These are phyloP conservation scores for Ascomycota sp. DNA, from an alignment of 2,329 filamentous ascomycete species.

Conservation along the genomic window DNA sequence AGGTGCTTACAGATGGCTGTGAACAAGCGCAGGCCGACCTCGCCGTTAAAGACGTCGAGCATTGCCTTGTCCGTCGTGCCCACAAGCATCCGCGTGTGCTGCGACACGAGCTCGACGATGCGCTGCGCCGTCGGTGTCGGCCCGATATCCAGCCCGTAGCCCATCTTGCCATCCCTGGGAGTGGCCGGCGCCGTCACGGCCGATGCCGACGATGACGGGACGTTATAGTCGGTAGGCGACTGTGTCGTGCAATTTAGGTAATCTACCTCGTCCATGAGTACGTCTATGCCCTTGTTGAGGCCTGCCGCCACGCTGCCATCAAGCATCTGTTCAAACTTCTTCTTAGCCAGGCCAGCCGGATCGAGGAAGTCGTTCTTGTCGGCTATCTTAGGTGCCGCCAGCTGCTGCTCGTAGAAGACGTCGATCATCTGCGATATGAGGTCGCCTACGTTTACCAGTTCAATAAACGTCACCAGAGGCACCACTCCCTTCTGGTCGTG, in stretches of 20 bases:
- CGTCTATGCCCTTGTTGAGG: conserved; percentile 91
- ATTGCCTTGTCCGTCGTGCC: conserved; percentile 95
- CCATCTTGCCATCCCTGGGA: no score
- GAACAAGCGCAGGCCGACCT: conserved; percentile 84
- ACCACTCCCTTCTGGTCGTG: conserved; percentile 56
- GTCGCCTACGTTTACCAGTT: conserved; percentile 93
- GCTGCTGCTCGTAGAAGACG: conserved; percentile 92
- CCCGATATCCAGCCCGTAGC: conserved; percentile 22
- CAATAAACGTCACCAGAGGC: conserved; percentile 82
- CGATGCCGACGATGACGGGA: conserved; percentile 17
- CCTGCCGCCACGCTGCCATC: conserved; percentile 91
- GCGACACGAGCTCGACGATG: conserved; percentile 65
- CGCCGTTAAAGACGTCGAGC: conserved; percentile 94
- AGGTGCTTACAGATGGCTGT: conserved; percentile 86
- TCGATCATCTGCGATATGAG: conserved; percentile 98
- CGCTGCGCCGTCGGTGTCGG: conserved; percentile 58
- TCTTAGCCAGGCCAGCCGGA: conserved; percentile 80
- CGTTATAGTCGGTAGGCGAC: conserved; percentile 74
- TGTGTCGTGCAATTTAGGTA: conserved; percentile 83
- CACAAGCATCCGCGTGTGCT: conserved; percentile 77
- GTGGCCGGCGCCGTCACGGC: conserved; percentile 3
- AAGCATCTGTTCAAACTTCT: conserved; percentile 95
- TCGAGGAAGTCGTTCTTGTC: conserved; percentile 91
- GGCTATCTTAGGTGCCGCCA: conserved; percentile 58
- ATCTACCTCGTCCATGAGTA: conserved; percentile 94